phyloP scores from a whole-genome alignment of 768 basidiomycete species.

The Suillus hirtellus region DNA sequence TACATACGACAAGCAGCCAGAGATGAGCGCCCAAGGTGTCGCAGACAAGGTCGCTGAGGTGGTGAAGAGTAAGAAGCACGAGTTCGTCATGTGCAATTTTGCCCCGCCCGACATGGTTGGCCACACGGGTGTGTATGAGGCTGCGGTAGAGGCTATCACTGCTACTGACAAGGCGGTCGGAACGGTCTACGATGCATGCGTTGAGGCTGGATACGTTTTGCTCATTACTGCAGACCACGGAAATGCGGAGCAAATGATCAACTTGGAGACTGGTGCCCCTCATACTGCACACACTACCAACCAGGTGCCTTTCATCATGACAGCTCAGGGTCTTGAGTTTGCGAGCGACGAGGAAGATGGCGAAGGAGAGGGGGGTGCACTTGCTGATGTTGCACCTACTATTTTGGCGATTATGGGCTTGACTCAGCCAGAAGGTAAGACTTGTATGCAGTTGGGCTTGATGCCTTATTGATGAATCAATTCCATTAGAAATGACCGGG shows the following conservation, averaged over 20 bases:
- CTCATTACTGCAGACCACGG: slow-evolving; percentile 93
- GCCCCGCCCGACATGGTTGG: slow-evolving; percentile 98
- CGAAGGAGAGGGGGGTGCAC: slow-evolving; percentile 65
- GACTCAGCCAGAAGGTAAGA: slow-evolving; percentile 67
- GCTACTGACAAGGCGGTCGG: slow-evolving; percentile 91
- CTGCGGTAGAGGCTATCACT: slow-evolving; percentile 84
- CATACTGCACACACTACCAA: slow-evolving; percentile 94
- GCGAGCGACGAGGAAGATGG: slow-evolving; percentile 48
- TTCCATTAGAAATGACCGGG: slow-evolving; percentile 30
- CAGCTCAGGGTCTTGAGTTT: slow-evolving; percentile 62
- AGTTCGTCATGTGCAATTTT: slow-evolving; percentile 98
- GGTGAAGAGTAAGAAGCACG: slow-evolving; percentile 64
- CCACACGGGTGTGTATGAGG: slow-evolving; percentile 90
- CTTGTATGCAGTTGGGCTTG: neutral
- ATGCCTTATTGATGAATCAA: neutral
- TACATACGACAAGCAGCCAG: slow-evolving; percentile 89
- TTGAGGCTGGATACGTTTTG: slow-evolving; percentile 83
- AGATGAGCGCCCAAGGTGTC: slow-evolving; percentile 87
- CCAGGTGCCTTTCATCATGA: slow-evolving; percentile 86
- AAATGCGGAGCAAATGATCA: slow-evolving; percentile 94
- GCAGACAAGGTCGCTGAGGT: slow-evolving; percentile 93
- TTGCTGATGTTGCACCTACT: slow-evolving; percentile 92
- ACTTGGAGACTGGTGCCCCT: slow-evolving; percentile 78
- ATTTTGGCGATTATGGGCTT: slow-evolving; percentile 77
- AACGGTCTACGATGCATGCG: slow-evolving; percentile 81